Percentiles rank a stretch among this genome's conserved stretches.
Evolutionary conservation across 768 basidiomycete species (phyloP).

Genomic region (Basidioascus undulatus): DNA sequence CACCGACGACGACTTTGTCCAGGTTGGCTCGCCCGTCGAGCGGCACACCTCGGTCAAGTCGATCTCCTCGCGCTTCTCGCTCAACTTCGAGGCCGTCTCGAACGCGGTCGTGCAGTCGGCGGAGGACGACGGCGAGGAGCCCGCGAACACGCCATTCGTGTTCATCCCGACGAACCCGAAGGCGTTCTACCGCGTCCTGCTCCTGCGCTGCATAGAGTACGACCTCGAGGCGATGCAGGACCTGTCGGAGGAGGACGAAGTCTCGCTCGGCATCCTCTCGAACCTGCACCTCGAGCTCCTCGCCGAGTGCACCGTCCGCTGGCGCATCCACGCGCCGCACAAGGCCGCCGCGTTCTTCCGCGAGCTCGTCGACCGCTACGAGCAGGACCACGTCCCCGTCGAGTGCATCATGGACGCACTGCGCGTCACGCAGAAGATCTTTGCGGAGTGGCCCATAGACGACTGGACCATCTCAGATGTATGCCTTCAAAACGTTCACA

Average conservation of each 20-base stretch:
- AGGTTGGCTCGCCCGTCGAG: too few species aligned
- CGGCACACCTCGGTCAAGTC: too few species aligned
- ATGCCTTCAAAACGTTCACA: background rate
- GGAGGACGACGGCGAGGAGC: slow-evolving; percentile 42
- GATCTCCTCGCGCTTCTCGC: too few species aligned
- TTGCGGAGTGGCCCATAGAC: slow-evolving; percentile 39
- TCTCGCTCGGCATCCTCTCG: slow-evolving; percentile 75
- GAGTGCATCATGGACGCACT: slow-evolving; percentile 87
- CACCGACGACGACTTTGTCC: too few species aligned
- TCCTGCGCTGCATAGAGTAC: slow-evolving; percentile 53
- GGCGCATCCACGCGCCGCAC: slow-evolving; percentile 64
- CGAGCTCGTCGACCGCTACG: slow-evolving; percentile 62
- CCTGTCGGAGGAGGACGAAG: slow-evolving; percentile 82
- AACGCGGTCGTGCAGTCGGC: slow-evolving; percentile 23
- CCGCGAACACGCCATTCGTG: slow-evolving; percentile 53
- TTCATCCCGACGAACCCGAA: slow-evolving; percentile 76
- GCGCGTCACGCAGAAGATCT: slow-evolving; percentile 40
- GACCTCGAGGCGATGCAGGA: slow-evolving; percentile 79
- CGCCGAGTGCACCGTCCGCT: slow-evolving; percentile 64
- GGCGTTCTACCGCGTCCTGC: slow-evolving; percentile 58
- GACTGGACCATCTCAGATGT: slow-evolving; percentile 68
- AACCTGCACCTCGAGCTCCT: slow-evolving; percentile 53
- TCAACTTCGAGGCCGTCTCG: slow-evolving; percentile 15
- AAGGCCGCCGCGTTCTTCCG: slow-evolving; percentile 60
- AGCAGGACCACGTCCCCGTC: slow-evolving; percentile 60